Base-by-base conservation (phyloP, 1,284 basidiomycete species). In the Clitocybe nebularis region DNA sequence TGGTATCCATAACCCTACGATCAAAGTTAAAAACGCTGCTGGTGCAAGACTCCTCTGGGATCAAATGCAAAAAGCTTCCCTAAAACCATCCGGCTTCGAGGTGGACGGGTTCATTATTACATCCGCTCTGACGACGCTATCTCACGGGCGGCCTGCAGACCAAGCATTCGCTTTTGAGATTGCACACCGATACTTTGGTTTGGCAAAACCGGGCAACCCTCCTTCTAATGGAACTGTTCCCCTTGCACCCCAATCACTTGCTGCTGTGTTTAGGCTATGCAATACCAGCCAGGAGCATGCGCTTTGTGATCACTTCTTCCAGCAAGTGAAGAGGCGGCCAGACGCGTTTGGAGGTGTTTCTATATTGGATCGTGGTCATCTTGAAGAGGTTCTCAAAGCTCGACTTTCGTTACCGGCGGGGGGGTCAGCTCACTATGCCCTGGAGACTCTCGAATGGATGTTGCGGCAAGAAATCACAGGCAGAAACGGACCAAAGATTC, bases 31-130 rank as follows among this genome's bases (percentile, higher is more conserved):
- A 48, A 67, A 66, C 41, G 68, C 69, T 9, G 59, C 60, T 14
- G 81, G 85, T 47, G 84, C 81, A 6, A 80, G 74, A 53, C 66
- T 84, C 16, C 57, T 89, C 16, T 89, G 86, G 87, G 67, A 63
- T 7, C 74, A 79, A 51, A 68, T 83, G 57, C 53, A 73, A 46
- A 83, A 77, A 50, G 62, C 68, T 8, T 60, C 69, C 20, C 69
- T 72, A 47, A 72, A 65, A 47, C 60, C 56, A 4, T 47, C 69
- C 2, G 59, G 65, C 4, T 65, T 81, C 34, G 47, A 62, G 26
- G 55, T 83, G 13, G 82, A 87, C 53, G 66, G 72, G 2, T 64
- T 71, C 41, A 57, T 78, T 34, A 66, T 83, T 30, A 57, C 69
- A 6, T 58, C 72, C 17, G 66, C 76, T 14, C 61, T 88, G 19